Base-by-base conservation (phyloP, 768 basidiomycete genomes). In the Rhizopogon salebrosus region DNA sequence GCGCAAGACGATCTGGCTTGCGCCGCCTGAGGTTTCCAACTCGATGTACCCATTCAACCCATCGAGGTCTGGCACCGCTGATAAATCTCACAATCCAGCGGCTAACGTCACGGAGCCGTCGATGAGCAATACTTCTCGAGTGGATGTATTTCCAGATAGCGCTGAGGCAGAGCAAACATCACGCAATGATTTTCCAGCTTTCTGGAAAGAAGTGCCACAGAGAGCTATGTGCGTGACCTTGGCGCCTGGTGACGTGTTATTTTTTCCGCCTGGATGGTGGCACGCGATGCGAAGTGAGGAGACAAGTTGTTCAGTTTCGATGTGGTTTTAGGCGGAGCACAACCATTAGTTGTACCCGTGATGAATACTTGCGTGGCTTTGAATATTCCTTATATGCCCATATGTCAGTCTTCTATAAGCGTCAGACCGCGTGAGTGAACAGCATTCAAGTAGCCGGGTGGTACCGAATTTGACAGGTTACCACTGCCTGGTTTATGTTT, bases 251-350 rank as follows among this genome's bases (percentile, higher is more conserved):
- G 95, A 98, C 68, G 52, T 95, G 40, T 72, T 98, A 41, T 88
- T 89, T 64, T 85, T 98, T 58, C 95, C 95, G 18, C 87, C 89
- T 4, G 85, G 89, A 26, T 95, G 92, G 92, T 95, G 92, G 92
- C 92, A 95, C 67, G 87, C 86, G 16, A 89, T 92, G 88, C 80
- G 84, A 57, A 86, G 84, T 67, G 89, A 91, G 70, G 79, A 80
- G 22, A 82, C 76, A 36, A 92, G 91, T 70, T 86, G 91, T 64
- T 94, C 92, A 39, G 78, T 94, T 41, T 95, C 93, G 29, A 87
- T 92, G 79, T 94, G 92, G 91, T 95, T 92, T 67, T 95, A 71
- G 68, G 64, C 69, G 63, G 60, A 59, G 55, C 13, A n/a, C n/a
- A 20, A 23, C 14, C 11, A 22, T 23, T 23, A 16, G 1, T 13